These are phyloP conservation scores for Blumeriella jaapii DNA, from an alignment of 2,329 filamentous ascomycete genomes.

Conservation along the genomic window DNA sequence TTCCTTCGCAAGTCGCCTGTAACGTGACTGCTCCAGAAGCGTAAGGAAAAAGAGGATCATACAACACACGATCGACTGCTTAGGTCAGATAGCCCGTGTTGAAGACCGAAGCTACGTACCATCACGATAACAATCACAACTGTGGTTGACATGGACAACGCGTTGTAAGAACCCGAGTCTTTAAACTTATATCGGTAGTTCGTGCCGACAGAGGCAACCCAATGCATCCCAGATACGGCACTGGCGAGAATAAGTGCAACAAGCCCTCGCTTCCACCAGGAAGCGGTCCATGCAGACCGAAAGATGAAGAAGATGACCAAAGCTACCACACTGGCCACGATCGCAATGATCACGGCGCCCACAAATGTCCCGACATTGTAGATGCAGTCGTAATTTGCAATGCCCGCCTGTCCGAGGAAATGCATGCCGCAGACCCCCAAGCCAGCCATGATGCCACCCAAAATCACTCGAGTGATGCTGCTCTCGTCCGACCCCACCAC, in stretches of 20 bases:
- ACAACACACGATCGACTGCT: slow-evolving; percentile 49
- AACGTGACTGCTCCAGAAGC: slow-evolving; percentile 35
- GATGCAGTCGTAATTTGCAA: slow-evolving; percentile 60
- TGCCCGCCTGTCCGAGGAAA: slow-evolving; percentile 75
- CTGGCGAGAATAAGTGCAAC: slow-evolving; percentile 58
- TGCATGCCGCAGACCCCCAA: slow-evolving; percentile 76
- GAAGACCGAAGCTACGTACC: slow-evolving; percentile 39
- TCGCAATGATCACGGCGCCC: slow-evolving; percentile 60
- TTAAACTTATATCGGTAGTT: slow-evolving; percentile 46
- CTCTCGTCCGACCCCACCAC: slow-evolving; percentile 49
- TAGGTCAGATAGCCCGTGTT: neutral
- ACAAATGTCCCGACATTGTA: slow-evolving; percentile 48
- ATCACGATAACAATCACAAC: slow-evolving; percentile 63
- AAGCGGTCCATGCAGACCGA: slow-evolving; percentile 64
- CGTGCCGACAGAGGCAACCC: slow-evolving; percentile 65
- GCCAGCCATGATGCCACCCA: slow-evolving; percentile 60
- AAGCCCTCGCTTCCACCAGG: slow-evolving; percentile 61
- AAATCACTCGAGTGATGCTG: slow-evolving; percentile 44
- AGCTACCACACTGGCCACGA: slow-evolving; percentile 57
- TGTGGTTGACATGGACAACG: slow-evolving; percentile 49
- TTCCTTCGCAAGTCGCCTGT: slow-evolving; percentile 24
- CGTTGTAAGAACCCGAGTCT: slow-evolving; percentile 29
- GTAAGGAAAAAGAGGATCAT: slow-evolving; percentile 43
- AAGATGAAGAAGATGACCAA: slow-evolving; percentile 69
- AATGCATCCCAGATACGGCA: slow-evolving; percentile 80